Evolutionary conservation across 257 asterid species (phyloP), one percentile per base, ranked within the genome.

Genomic region (Solanum rostratum): DNA sequence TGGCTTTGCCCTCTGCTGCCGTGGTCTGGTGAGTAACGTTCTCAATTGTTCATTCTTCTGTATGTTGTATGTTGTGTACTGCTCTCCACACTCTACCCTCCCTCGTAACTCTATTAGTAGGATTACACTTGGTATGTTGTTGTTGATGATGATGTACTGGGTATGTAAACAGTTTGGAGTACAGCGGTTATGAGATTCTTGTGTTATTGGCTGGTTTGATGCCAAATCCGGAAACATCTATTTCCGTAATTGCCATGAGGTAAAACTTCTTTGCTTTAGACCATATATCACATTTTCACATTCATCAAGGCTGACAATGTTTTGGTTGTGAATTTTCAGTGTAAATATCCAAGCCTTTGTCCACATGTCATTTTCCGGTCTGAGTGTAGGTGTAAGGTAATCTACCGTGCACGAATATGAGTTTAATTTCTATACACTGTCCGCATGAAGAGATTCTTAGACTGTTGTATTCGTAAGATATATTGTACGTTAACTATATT

Each of bases 201-300:
- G 98, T 96, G 60, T 81, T 93, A 65, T 82, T 96, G 71, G 71
- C n/a, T 63, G 43, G 43, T 27, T 14, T 65, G 12, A 65, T 65
- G 99, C 98, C 99, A 29, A 81, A 94, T 71, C 83, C 98, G 6
- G 91, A 92, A 84, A 69, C 92, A 27, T 80, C 92, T 0, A 96
- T 98, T 59, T 93, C 99, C 3, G 66, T 94, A n/a, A 88, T 94
- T 69, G 98, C 94, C 10, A 93, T 96, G 95, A 90, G 97, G 98
- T 94, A 81, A 65, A 86, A 92, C 41, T 59, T 80, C 49, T 8
- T 16, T 65, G 2, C 14, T 16, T 66, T 66, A 33, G 24, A 66
- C 22, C n/a, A 6, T 24, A 62, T 0, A 62, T 78, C 37, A 10
- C 62, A 80, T 80, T 2, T 30, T 50, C 53, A 80, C 69, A 52